Base-by-base conservation (phyloP, 148 eudicot genomes). In the Drosera capensis region DNA sequence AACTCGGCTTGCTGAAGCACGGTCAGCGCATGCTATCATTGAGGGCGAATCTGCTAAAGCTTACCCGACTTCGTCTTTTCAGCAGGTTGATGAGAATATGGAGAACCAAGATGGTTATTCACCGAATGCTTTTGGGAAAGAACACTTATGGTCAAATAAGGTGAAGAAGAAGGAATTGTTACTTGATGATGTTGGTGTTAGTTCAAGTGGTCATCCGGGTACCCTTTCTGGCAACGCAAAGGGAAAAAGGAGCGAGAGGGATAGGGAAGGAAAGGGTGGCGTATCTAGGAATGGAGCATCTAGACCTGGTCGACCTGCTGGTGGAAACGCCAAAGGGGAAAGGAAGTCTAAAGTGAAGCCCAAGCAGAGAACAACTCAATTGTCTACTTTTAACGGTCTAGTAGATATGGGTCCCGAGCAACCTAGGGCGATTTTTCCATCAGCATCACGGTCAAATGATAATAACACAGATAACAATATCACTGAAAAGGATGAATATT, bases 181-280 rank as follows among this genome's bases (percentile, higher is more conserved):
- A 39, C 81, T 71, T 62, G 74, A 68, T 68, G 69, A 71, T 51
- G 73, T 67, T 58, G 64, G 58, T 51, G 76, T 67, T 25, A 69
- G 64, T 51, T 13, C 60, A 11, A 39, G 46, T 35, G 56, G 65
- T 49, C 45, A 34, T 24, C 31, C 49, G 5, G 20, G 54, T 55
- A 46, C 77, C 16, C 66, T 68, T 50, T 54, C 55, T 43, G 64
- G 61, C 68, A 63, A 69, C 54, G 63, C 76, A 25, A 79, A 74
- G 56, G 88, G 82, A 49, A 75, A 75, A 49, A 64, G 79, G 64
- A 80, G 82, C 54, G 79, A 70, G 46, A 75, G 79, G 63, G 82
- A 79, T 48, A 71, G 71, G 56, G 78, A 77, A 8, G 79, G 77
- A 14, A 73, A 73, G 51, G 71, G 70, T 12, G 64, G 38, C 40